phyloP scores from a whole-genome alignment of 169 alveolate species.

The Plasmodium sp. region DNA sequence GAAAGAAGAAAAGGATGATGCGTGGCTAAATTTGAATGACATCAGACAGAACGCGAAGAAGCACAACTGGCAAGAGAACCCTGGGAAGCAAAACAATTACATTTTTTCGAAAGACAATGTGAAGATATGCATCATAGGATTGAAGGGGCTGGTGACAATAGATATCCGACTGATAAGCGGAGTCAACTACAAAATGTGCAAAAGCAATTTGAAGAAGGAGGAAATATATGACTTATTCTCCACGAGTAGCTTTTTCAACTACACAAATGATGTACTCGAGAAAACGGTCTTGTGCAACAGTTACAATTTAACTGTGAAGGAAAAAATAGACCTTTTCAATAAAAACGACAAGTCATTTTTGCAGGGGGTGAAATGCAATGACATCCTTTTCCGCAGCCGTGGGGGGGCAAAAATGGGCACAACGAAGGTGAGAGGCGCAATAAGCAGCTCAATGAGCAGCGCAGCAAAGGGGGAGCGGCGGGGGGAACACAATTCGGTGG shows the following conservation, averaged over 20 bases:
- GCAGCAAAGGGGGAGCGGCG: neutral
- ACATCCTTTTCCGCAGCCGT: neutral
- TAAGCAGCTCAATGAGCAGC: neutral
- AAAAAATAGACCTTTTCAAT: slow-evolving; percentile 45
- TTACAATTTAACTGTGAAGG: slow-evolving; percentile 33
- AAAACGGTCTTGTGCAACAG: slow-evolving; percentile 29
- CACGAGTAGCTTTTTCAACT: neutral
- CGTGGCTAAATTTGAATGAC: slow-evolving; percentile 14
- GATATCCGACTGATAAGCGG: slow-evolving; percentile 30
- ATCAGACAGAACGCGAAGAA: slow-evolving; percentile 28
- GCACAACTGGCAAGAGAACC: slow-evolving; percentile 23
- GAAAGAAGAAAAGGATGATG: slow-evolving; percentile 19
- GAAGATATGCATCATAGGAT: slow-evolving; percentile 29
- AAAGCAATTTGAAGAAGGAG: slow-evolving; percentile 29
- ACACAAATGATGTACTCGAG: slow-evolving; percentile 6
- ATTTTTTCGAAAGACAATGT: slow-evolving; percentile 40
- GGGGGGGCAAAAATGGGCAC: neutral
- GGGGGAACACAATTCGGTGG: neutral
- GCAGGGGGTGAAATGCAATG: neutral
- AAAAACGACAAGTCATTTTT: slow-evolving; percentile 41
- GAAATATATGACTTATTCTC: slow-evolving; percentile 22
- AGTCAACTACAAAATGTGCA: slow-evolving; percentile 31
- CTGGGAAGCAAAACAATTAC: slow-evolving; percentile 9
- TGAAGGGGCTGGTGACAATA: slow-evolving; percentile 42
- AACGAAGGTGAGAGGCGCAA: neutral